Conservation (phyloP, 768 basidiomycete species). For the Podaxis carcinomalis region DNA sequence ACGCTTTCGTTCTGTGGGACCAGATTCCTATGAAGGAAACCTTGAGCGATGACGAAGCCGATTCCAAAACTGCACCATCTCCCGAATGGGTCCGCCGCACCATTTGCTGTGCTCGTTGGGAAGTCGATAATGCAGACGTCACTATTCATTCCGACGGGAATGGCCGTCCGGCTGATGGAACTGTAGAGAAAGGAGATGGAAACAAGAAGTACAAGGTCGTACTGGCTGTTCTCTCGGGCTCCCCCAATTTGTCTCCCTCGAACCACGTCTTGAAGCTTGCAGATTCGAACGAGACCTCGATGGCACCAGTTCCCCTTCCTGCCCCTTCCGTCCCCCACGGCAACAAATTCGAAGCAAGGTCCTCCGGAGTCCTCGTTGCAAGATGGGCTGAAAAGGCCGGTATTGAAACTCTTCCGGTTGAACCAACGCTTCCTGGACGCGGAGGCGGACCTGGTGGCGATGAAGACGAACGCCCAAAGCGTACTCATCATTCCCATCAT, state of each 20-base stretch:
- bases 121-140: slow-evolving; percentile 47
- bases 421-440: slow-evolving; percentile 36
- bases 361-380: slow-evolving; percentile 55
- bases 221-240: slow-evolving; percentile 48
- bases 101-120: slow-evolving; percentile 80
- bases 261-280: slow-evolving; percentile 24
- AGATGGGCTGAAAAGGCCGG: slow-evolving; percentile 67
- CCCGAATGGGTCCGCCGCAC: slow-evolving; percentile 86
- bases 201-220: slow-evolving; percentile 44
- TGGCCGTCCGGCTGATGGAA: background rate
- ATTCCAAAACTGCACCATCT: slow-evolving; percentile 31
- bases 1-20: slow-evolving; percentile 83
- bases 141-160: slow-evolving; percentile 4
- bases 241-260: slow-evolving; percentile 31
- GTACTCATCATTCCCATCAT: slow-evolving; percentile 18
- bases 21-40: slow-evolving; percentile 44
- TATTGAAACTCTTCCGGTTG: slow-evolving; percentile 52
- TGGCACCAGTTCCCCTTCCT: slow-evolving; percentile 62
- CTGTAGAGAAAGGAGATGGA: slow-evolving; percentile 4
- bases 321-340: slow-evolving; percentile 46
- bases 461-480: slow-evolving; percentile 27
- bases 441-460: slow-evolving; percentile 25
- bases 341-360: slow-evolving; percentile 62
- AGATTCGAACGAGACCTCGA: slow-evolving; percentile 24
- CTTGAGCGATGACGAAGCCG: slow-evolving; percentile 21